These are phyloP conservation scores for Emmonsiellopsis sp. DNA, from an alignment of 2,329 filamentous ascomycete species.

Conservation along the genomic window DNA sequence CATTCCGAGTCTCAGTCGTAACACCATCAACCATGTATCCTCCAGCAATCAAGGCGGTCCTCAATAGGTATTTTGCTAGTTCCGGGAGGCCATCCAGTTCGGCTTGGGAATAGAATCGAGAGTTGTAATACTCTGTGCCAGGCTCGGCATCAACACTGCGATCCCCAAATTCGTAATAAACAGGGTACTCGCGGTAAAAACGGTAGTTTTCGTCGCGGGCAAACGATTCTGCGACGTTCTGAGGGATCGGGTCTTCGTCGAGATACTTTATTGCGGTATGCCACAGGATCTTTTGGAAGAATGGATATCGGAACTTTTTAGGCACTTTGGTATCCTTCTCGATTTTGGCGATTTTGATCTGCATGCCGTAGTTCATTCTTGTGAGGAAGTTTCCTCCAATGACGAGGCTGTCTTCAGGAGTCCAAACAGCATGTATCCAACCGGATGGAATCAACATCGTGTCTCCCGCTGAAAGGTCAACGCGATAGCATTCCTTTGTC, in stretches of 20 bases:
- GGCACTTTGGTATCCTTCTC: slow-evolving; percentile 60
- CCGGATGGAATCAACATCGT: slow-evolving; percentile 64
- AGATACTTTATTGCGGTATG: slow-evolving; percentile 57
- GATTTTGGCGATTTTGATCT: slow-evolving; percentile 56
- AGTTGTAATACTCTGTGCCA: slow-evolving; percentile 48
- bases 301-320: slow-evolving; percentile 57
- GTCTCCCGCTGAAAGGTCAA: slow-evolving; percentile 57
- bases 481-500: slow-evolving; percentile 58
- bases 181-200: slow-evolving; percentile 47
- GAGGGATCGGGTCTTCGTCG: slow-evolving; percentile 54
- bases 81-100: slow-evolving; percentile 54
- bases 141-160: slow-evolving; percentile 42
- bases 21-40: slow-evolving; percentile 52
- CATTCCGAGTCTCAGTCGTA: slow-evolving; percentile 48
- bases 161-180: slow-evolving; percentile 51
- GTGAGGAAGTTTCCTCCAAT: slow-evolving; percentile 65
- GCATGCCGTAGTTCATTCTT: slow-evolving; percentile 56
- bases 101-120: slow-evolving; percentile 53
- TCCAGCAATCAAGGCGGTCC: slow-evolving; percentile 53
- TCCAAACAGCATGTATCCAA: slow-evolving; percentile 66
- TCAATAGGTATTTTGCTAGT: slow-evolving; percentile 52
- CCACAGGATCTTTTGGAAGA: slow-evolving; percentile 63
- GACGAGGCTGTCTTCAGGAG: slow-evolving; percentile 58
- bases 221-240: slow-evolving; percentile 46
- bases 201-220: slow-evolving; percentile 43